A percentile compares a stretch with the other conserved stretches of the same genome.
Evolutionary conservation across 176 grass and related monocot species (phyloP).

Genomic region (Thinopyrum elongatum): DNA sequence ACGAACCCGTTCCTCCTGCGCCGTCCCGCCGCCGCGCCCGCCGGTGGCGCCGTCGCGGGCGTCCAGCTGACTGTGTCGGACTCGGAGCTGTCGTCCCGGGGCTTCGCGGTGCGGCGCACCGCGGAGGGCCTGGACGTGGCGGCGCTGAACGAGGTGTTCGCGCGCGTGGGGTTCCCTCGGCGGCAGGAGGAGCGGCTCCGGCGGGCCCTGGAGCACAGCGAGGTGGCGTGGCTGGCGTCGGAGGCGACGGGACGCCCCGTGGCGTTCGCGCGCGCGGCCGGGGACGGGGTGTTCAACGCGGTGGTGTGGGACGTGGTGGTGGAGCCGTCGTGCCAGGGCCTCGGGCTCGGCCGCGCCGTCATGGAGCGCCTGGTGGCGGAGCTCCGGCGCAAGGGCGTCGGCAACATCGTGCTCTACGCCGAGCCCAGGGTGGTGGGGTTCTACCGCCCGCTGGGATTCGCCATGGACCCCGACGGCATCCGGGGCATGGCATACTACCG

Average conservation of each 20-base stretch:
- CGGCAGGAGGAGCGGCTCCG: slow-evolving; percentile 64
- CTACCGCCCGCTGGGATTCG: slow-evolving; percentile 75
- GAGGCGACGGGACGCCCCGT: slow-evolving; percentile 39
- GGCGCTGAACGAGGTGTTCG: slow-evolving; percentile 82
- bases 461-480: slow-evolving; percentile 79
- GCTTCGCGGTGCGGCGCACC: slow-evolving; percentile 60
- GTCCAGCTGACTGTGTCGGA: slow-evolving; percentile 58
- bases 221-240: slow-evolving; percentile 71
- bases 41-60: background rate
- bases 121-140: slow-evolving; percentile 49
- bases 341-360: slow-evolving; percentile 81
- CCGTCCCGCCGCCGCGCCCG: background rate
- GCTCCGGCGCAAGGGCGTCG: slow-evolving; percentile 55
- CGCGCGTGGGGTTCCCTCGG: slow-evolving; percentile 81
- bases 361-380: slow-evolving; percentile 80
- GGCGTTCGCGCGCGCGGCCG: slow-evolving; percentile 91
- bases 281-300: slow-evolving; percentile 93
- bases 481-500: slow-evolving; percentile 81
- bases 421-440: slow-evolving; percentile 75
- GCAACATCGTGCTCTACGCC: slow-evolving; percentile 88
- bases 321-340: slow-evolving; percentile 76
- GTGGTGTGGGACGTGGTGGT: slow-evolving; percentile 98
- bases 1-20: background rate
- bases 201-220: slow-evolving; percentile 69
- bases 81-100: slow-evolving; percentile 59